Conservation (phyloP, 805 yeast species). For the Metschnikowia cerradonensis region DNA sequence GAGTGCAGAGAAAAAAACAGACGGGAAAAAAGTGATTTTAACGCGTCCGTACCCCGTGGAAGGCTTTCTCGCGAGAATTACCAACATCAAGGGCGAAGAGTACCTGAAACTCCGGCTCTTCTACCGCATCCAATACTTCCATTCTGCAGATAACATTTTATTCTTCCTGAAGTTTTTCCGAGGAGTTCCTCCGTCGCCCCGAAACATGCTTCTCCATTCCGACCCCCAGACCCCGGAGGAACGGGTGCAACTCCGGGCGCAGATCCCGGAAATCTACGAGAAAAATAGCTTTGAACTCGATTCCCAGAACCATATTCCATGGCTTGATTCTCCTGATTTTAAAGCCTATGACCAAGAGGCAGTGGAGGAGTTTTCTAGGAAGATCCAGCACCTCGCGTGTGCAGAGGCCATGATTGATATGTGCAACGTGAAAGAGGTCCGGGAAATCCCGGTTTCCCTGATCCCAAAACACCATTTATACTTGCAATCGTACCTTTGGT, state of each 20-base stretch:
- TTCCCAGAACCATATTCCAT: constrained; percentile 48
- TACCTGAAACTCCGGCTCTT: constrained; percentile 37
- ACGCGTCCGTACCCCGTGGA: constrained; percentile 73
- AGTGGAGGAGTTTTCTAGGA: constrained; percentile 60
- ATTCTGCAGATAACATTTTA: constrained; percentile 57
- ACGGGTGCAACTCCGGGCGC: constrained; percentile 12
- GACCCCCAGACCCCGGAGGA: constrained; percentile 8
- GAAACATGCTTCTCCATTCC: constrained; percentile 16
- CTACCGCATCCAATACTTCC: constrained; percentile 58
- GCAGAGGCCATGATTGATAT: constrained; percentile 65
- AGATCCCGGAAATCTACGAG: constrained; percentile 38
- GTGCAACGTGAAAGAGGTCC: constrained; percentile 41
- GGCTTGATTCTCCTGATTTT: constrained; percentile 55
- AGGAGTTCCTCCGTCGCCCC: constrained; percentile 61
- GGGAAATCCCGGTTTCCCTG: constrained; percentile 23
- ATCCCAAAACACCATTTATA: constrained; percentile 24
- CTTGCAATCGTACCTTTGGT: constrained; percentile 30
- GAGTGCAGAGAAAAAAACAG: constrained; percentile 15
- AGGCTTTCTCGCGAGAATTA: constrained; percentile 66
- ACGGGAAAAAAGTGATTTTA: constrained; percentile 1
- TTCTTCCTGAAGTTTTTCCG: constrained; percentile 51
- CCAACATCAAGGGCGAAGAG: constrained; percentile 46
- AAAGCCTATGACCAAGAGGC: constrained; percentile 53
- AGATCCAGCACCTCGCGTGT: constrained; percentile 49
- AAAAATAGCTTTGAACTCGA: constrained; percentile 55